These are phyloP conservation scores for Alternaria solani DNA, from an alignment of 2,329 filamentous ascomycete genomes.

Conservation along the genomic window DNA sequence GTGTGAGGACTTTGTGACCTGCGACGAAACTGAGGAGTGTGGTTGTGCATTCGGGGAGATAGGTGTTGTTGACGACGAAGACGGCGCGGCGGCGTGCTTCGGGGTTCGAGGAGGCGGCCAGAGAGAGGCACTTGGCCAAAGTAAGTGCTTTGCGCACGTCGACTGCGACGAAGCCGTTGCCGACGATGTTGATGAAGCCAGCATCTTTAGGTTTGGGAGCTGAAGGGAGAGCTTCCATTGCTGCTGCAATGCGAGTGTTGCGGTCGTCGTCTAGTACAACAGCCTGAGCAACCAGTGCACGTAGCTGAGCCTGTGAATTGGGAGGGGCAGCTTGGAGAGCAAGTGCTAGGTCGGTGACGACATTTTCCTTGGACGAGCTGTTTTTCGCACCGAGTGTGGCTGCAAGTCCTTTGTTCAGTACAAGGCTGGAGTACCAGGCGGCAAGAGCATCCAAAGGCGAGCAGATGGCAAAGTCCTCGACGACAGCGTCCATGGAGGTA, in stretches of 20 bases:
- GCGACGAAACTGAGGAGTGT: conserved; percentile 59
- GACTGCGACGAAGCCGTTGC: conserved; percentile 63
- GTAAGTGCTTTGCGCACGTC: conserved; percentile 67
- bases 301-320: conserved; percentile 73
- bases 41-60: conserved; percentile 50
- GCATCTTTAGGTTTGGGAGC: conserved; percentile 46
- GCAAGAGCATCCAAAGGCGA: conserved; percentile 90
- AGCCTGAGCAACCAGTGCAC: conserved; percentile 66
- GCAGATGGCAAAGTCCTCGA: conserved; percentile 83
- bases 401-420: conserved; percentile 73
- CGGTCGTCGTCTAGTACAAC: conserved; percentile 64
- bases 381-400: conserved; percentile 67
- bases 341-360: conserved; percentile 67
- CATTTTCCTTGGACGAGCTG: conserved; percentile 52
- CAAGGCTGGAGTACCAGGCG: conserved; percentile 85
- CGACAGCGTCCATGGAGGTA: conserved; percentile 80
- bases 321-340: conserved; percentile 79
- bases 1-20: conserved; percentile 52
- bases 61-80: conserved; percentile 51
- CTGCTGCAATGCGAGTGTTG: conserved; percentile 60
- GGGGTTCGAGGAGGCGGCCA: conserved; percentile 53
- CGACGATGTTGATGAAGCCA: conserved; percentile 56
- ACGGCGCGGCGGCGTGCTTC: conserved; percentile 51
- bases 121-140: conserved; percentile 65
- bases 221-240: conserved; percentile 61